phyloP scores from a whole-genome alignment of 768 basidiomycete genomes.

The Macrocybe gigantea region DNA sequence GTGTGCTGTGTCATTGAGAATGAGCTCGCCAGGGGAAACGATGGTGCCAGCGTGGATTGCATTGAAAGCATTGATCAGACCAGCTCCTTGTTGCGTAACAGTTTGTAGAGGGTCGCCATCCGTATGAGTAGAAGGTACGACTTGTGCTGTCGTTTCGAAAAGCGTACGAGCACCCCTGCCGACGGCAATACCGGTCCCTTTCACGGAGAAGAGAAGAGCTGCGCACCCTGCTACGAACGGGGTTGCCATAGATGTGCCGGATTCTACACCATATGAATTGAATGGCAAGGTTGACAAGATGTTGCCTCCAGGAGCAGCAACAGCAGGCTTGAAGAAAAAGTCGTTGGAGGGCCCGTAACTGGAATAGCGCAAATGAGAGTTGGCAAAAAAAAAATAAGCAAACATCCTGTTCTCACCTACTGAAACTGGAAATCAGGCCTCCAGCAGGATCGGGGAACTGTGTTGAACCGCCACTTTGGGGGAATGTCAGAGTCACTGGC shows the following conservation, averaged over 20 bases:
- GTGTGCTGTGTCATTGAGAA: constrained; percentile 60
- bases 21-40: constrained; percentile 50
- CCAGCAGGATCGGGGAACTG: constrained; percentile 44
- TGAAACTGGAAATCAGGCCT: constrained; percentile 51
- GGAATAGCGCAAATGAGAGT: not conserved
- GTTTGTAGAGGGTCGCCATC: constrained; percentile 48
- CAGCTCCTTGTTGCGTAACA: constrained; percentile 48
- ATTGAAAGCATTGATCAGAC: constrained; percentile 51
- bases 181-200: constrained; percentile 25
- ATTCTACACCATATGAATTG: constrained; percentile 32
- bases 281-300: constrained; percentile 42
- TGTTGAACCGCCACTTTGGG: constrained; percentile 34
- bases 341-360: constrained; percentile 59
- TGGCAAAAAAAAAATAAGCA: not conserved
- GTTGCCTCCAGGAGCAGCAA: constrained; percentile 49
- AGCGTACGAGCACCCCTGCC: constrained; percentile 26
- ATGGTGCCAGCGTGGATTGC: constrained; percentile 48
- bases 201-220: constrained; percentile 35
- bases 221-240: constrained; percentile 42
- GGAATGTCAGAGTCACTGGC: constrained; percentile 39
- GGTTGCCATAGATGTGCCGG: constrained; percentile 40
- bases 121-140: constrained; percentile 35
- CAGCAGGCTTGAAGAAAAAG: constrained; percentile 48
- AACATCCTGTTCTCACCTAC: constrained; percentile 19
- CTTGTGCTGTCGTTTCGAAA: constrained; percentile 44